These are phyloP conservation scores for Wickerhamiella sorbophila DNA, from an alignment of 805 yeast genomes.

Conservation along the genomic window DNA sequence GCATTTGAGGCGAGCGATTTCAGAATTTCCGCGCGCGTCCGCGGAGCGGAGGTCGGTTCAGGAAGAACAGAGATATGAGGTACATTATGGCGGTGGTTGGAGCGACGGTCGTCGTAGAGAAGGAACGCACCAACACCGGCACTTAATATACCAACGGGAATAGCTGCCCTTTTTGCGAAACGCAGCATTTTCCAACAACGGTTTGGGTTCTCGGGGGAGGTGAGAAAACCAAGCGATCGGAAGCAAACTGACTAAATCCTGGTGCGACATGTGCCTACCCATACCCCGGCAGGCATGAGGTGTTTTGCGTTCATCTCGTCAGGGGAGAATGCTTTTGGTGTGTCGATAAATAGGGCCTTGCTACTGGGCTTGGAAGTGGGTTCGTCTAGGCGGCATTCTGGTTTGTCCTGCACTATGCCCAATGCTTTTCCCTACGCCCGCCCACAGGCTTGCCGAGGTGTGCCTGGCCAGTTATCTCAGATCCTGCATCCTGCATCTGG, in stretches of 20 bases:
- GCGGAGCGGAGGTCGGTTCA: slow-evolving; percentile 18
- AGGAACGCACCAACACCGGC: slow-evolving; percentile 15
- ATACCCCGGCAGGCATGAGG: no score
- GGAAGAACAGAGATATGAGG: slow-evolving; percentile 18
- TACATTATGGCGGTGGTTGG: slow-evolving; percentile 16
- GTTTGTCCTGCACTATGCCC: no score
- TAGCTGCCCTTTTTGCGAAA: slow-evolving; percentile 11
- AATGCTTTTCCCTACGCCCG: no score
- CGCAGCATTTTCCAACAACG: slow-evolving; percentile 1
- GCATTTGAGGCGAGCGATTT: slow-evolving; percentile 25
- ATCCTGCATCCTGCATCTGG: no score
- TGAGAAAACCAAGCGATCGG: not conserved
- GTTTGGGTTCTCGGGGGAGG: not conserved
- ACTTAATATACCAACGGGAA: slow-evolving; percentile 17
- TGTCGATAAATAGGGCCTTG: no score
- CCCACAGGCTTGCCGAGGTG: no score
- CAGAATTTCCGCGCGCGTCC: slow-evolving; percentile 19
- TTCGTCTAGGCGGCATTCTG: no score
- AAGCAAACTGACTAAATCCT: not conserved
- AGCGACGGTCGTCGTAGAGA: slow-evolving; percentile 17
- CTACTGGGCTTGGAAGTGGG: no score
- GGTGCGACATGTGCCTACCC: not conserved
- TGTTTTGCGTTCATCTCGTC: no score
- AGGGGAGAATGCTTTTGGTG: no score
- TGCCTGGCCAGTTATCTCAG: no score